A percentile compares a stretch with the other conserved stretches of the same genome.
Evolutionary conservation across 805 yeast species (phyloP).

Genomic region (Sungouiella blattae): DNA sequence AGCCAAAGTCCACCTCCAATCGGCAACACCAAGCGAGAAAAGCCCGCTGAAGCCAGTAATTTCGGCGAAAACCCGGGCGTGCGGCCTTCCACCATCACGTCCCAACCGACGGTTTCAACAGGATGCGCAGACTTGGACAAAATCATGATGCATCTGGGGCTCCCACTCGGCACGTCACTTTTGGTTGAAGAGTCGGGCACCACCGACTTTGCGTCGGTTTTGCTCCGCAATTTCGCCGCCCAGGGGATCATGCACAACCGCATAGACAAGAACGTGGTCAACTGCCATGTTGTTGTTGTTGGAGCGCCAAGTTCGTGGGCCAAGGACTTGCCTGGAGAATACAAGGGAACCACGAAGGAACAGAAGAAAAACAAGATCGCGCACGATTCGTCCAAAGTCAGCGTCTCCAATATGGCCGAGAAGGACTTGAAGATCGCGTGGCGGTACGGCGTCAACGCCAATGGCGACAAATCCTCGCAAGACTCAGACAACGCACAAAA

Average conservation of each 20-base stretch:
- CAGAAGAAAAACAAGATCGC: conserved; percentile 56
- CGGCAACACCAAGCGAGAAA: too few relatives aligned
- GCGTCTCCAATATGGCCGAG: conserved; percentile 63
- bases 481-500: conserved; percentile 19
- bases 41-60: too few relatives aligned
- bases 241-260: conserved; percentile 74
- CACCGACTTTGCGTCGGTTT: conserved; percentile 77
- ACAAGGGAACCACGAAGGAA: conserved; percentile 65
- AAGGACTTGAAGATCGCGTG: conserved; percentile 82
- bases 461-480: conserved; percentile 16
- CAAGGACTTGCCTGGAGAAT: conserved; percentile 71
- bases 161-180: conserved; percentile 73
- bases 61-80: conserved; percentile 67
- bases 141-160: conserved; percentile 73
- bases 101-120: conserved; percentile 74
- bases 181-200: conserved; percentile 81
- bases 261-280: conserved; percentile 20
- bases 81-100: conserved; percentile 72
- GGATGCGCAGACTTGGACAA: conserved; percentile 77
- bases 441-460: conserved; percentile 66
- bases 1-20: too few relatives aligned
- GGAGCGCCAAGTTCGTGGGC: conserved; percentile 60
- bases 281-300: conserved; percentile 62
- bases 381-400: conserved; percentile 57
- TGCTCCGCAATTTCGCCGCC: conserved; percentile 66